These are phyloP conservation scores for Pythium sukuiense DNA, from an alignment of 352 stramenopile genomes.

Conservation along the genomic window DNA sequence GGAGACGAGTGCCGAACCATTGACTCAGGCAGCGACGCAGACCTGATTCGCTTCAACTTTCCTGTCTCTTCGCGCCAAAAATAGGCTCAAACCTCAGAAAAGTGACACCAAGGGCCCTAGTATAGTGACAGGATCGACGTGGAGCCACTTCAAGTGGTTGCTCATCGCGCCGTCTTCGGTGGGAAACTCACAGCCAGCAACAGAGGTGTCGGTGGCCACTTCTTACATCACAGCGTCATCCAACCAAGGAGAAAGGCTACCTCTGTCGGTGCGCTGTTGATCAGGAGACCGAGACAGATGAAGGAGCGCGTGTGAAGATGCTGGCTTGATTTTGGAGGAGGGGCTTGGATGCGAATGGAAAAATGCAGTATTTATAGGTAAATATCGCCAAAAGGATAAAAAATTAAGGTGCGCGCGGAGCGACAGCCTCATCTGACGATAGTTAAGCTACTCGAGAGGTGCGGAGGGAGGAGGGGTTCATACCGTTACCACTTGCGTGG, in stretches of 20 bases:
- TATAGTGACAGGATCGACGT: no score
- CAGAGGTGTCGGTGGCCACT: background rate
- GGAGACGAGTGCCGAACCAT: background rate
- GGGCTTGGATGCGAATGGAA: background rate
- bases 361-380: conserved; percentile 42
- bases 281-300: no score
- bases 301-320: no score
- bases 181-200: background rate
- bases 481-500: conserved; percentile 41
- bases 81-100: background rate
- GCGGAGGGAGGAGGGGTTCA: conserved; percentile 24
- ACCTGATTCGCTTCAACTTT: conserved; percentile 13
- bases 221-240: no score
- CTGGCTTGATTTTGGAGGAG: background rate
- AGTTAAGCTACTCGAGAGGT: conserved; percentile 54
- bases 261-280: no score
- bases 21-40: background rate
- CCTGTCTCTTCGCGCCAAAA: conserved; percentile 12
- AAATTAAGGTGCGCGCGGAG: conserved; percentile 57
- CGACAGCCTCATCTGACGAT: conserved; percentile 61
- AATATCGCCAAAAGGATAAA: conserved; percentile 63
- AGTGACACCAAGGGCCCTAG: conserved; percentile 3
- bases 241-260: background rate
- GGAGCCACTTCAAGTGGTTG: background rate
- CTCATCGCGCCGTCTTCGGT: background rate